Evolutionary conservation across 2,329 filamentous ascomycete genomes (phyloP), one percentile per base, ranked within the genome.

Genomic region (Madurella mycetomatis): DNA sequence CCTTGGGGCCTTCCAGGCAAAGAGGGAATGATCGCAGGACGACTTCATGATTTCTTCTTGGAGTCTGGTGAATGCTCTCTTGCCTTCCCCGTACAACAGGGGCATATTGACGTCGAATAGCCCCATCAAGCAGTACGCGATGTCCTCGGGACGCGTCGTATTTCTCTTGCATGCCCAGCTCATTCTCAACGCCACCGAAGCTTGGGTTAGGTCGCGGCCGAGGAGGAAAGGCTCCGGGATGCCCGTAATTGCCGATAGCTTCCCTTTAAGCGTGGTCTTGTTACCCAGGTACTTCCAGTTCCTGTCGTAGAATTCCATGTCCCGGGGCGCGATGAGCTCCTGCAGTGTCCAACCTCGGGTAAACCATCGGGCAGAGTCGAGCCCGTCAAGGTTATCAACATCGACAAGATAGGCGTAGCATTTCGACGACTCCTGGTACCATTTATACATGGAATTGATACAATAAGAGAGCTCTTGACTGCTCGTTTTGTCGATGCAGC

Each of bases 401-500:
- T 66, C 65, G 2, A 45, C 47, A 0, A 66, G 54, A 12, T 56
- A 60, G 9, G 54, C 63, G 32, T 60, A 64, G 19, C 65, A 67
- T 1, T 53, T 32, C 1, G 47, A 17, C 1, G 64, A 41, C 0
- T 54, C n/a, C n/a, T 25, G 44, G 16, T 66, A 66, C 64, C 63
- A 65, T 1, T 48, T 57, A 59, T 45, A 52, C 49, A 52, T 52
- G 49, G 49, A 52, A 41, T 52, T 52, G 49, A 52, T 52, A 16
- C 42, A 59, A 37, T 65, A 62, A 12, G 55, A 53, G 3, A 66
- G 49, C 42, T 65, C 64, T 3, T 57, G 56, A 32, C 59, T 63
- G 53, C 59, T 64, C n/a, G 48, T 49, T 48, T 66, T 65, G 53
- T 66, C 61, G 41, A 66, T 66, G 52, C 65, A 66, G 45, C 60